Evolutionary conservation across 179 eudicot species (phyloP).

Genomic region (Monotropa hypopitys): DNA sequence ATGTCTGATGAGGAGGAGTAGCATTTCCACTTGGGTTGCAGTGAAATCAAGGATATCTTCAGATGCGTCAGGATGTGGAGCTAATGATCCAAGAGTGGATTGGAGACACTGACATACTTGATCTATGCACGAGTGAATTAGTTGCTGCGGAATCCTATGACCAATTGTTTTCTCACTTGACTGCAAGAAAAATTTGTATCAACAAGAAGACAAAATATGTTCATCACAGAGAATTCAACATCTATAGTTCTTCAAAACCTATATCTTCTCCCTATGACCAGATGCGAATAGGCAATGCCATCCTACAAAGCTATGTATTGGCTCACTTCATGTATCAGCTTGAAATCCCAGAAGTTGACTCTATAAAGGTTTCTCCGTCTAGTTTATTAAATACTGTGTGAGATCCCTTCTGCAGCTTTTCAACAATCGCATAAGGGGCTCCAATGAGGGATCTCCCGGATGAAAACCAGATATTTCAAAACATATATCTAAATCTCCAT

Average conservation of each 20-base stretch:
- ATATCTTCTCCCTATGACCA: neutral
- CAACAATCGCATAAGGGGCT: neutral
- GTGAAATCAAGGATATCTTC: conserved; percentile 43
- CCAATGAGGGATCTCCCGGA: neutral
- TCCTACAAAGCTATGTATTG: neutral
- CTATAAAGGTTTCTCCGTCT: neutral
- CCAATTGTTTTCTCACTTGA: conserved; percentile 20
- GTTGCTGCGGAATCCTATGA: conserved; percentile 33
- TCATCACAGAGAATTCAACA: neutral
- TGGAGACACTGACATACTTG: conserved; percentile 39
- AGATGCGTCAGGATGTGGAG: conserved; percentile 38
- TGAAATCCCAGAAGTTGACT: neutral
- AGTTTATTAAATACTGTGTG: neutral
- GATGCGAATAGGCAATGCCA: neutral
- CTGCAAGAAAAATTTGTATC: conserved; percentile 27
- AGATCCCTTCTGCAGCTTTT: too few relatives aligned
- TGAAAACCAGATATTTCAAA: neutral
- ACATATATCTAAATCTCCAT: neutral
- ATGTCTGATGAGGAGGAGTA: conserved; percentile 43
- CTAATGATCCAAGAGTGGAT: conserved; percentile 33
- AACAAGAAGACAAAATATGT: neutral
- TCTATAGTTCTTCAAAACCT: neutral
- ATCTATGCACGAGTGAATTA: conserved; percentile 41
- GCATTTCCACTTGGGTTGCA: conserved; percentile 60
- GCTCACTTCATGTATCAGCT: neutral